Evolutionary conservation across 179 eudicot genomes (phyloP), one percentile per base, ranked within the genome.

Genomic region (Patellifolia procumbens): DNA sequence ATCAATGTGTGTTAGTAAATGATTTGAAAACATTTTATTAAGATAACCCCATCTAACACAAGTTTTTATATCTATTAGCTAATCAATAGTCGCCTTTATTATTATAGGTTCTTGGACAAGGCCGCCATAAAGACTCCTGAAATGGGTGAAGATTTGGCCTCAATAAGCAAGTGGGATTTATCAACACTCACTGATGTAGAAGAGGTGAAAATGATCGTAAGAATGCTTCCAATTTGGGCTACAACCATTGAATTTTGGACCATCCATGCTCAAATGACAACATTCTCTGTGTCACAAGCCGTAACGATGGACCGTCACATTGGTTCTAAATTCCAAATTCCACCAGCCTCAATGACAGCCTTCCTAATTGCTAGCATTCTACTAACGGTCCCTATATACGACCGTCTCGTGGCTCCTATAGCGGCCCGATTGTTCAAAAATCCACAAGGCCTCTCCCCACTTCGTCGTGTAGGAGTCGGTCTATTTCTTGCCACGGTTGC

Each of bases 141-240:
- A 66, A 65, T 43, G 22, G 62, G 74, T 2, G 72, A 78, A 31
- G 74, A 64, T 65, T 16, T 55, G 63, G 67, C 53, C 10, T 31
- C 8, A 52, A 65, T 73, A 46, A 88, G 83, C 74, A 89, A 91
- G 65, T 92, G 96, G 96, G 22, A 48, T 29, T 73, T 92, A 10
- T 83, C 89, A 64, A 94, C 94, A 19, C 73, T 88, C 59, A 94
- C 97, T 0, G 97, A 94, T 72, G 94, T 94, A 5, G 98, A 94
- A 77, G 98, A 94, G 81, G 98, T 94, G 0, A 94, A 94, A 68
- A 39, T 89, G 88, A 86, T 94, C 32, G 68, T 92, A 13, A 74
- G 96, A 68, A 92, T 94, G 98, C 83, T 94, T 11, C 97, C 98
- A 0, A 92, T 90, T 22, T 92, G 98, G 98, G 97, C 96, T 64